Evolutionary conservation across 208 protist species (phyloP).

Genomic region (Herpetomonas samuelpessoai): DNA sequence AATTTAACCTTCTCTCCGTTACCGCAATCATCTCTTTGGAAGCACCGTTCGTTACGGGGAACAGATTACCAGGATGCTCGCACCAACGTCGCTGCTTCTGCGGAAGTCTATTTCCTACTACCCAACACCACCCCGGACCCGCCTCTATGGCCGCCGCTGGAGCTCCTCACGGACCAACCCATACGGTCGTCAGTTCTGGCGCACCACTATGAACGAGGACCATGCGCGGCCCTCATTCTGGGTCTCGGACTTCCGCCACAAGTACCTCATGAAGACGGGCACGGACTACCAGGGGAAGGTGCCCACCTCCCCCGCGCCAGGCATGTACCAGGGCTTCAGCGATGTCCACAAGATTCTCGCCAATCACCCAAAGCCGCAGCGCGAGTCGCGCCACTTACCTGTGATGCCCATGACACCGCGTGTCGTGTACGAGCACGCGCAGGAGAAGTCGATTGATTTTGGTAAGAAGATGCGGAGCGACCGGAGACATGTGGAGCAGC

Average conservation of each 20-base stretch:
- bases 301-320: constrained; percentile 77
- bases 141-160: constrained; percentile 66
- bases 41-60: constrained; percentile 4
- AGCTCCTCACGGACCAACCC: constrained; percentile 82
- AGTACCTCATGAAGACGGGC: constrained; percentile 80
- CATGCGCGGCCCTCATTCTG: constrained; percentile 85
- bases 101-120: constrained; percentile 74
- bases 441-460: constrained; percentile 85
- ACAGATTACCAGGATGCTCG: constrained; percentile 69
- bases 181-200: constrained; percentile 86
- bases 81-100: constrained; percentile 28
- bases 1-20: not conserved
- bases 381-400: constrained; percentile 86
- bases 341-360: constrained; percentile 85
- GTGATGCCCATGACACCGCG: constrained; percentile 91
- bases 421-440: constrained; percentile 82
- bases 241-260: constrained; percentile 90
- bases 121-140: constrained; percentile 73
- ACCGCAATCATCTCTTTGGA: constrained; percentile 7
- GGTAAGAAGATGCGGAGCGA: constrained; percentile 76
- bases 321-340: constrained; percentile 86
- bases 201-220: constrained; percentile 73
- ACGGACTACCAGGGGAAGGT: constrained; percentile 85
- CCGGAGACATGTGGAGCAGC: constrained; percentile 59
- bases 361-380: constrained; percentile 87